These are phyloP conservation scores for Spizellomyces sp. DNA, from an alignment of 192 early-diverging fungal genomes.

Conservation along the genomic window DNA sequence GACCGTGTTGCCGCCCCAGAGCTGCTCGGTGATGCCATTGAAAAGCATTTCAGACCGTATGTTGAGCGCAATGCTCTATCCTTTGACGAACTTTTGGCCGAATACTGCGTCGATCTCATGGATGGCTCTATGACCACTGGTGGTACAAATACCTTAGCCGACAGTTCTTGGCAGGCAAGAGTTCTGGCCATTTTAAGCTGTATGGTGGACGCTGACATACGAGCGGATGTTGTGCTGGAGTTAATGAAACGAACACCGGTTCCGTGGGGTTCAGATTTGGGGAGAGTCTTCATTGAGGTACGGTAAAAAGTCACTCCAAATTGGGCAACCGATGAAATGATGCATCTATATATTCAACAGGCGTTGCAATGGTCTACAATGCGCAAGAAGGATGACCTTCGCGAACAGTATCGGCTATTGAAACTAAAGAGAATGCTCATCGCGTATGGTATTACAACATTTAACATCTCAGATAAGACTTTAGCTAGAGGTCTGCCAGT, in stretches of 20 bases:
- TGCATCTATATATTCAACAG: too few species aligned
- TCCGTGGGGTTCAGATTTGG: slow-evolving; percentile 63
- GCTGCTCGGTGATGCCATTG: slow-evolving; percentile 53
- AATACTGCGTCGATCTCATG: slow-evolving; percentile 65
- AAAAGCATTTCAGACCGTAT: slow-evolving; percentile 61
- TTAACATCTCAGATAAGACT: slow-evolving; percentile 61
- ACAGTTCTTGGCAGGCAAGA: slow-evolving; percentile 57
- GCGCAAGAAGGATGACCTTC: slow-evolving; percentile 43
- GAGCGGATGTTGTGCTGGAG: slow-evolving; percentile 54
- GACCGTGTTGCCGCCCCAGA: slow-evolving; percentile 66
- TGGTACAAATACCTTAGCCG: background rate
- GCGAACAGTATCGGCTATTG: slow-evolving; percentile 69
- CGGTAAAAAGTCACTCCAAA: too few species aligned
- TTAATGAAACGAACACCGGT: slow-evolving; percentile 64
- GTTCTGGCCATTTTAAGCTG: slow-evolving; percentile 53
- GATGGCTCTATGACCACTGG: slow-evolving; percentile 27
- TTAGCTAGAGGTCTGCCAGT: slow-evolving; percentile 43
- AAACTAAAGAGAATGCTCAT: slow-evolving; percentile 63
- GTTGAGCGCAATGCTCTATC: slow-evolving; percentile 53
- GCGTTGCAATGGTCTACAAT: slow-evolving; percentile 6
- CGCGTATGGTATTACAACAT: slow-evolving; percentile 53
- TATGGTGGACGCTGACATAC: slow-evolving; percentile 39
- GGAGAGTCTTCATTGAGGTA: slow-evolving; percentile 38
- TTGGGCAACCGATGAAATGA: too few species aligned
- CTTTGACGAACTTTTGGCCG: slow-evolving; percentile 49